These are phyloP conservation scores for Solanum hybrid DNA, from an alignment of 305 asterid genomes.

Conservation along the genomic window DNA sequence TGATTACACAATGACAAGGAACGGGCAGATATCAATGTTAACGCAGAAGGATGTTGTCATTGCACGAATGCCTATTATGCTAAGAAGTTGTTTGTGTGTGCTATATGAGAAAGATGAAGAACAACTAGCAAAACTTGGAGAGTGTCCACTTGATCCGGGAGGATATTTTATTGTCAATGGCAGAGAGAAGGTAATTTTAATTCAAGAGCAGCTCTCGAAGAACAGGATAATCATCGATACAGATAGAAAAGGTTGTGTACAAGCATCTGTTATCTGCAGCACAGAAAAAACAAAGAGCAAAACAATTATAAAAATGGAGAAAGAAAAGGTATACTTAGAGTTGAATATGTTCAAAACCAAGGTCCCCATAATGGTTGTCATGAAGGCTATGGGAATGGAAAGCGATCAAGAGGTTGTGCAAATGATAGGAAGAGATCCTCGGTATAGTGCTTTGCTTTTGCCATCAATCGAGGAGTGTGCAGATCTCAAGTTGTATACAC, in stretches of 20 bases:
- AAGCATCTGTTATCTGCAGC: not conserved
- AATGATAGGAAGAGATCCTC: conserved; percentile 93
- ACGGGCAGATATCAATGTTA: conserved; percentile 9
- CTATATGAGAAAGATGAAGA: conserved; percentile 76
- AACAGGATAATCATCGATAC: conserved; percentile 81
- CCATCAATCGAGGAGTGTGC: conserved; percentile 97
- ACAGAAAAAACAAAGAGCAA: conserved; percentile 26
- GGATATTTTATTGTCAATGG: conserved; percentile 83
- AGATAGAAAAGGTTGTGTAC: conserved; percentile 60
- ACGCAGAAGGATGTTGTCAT: conserved; percentile 42
- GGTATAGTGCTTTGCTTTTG: conserved; percentile 64
- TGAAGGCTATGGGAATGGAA: conserved; percentile 97
- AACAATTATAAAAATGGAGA: not conserved
- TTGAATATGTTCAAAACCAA: conserved; percentile 46
- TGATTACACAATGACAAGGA: conserved; percentile 32
- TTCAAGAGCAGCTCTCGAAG: conserved; percentile 89
- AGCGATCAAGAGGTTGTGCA: conserved; percentile 94
- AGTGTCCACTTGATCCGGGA: conserved; percentile 95
- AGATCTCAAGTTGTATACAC: conserved; percentile 45
- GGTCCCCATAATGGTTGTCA: conserved; percentile 83
- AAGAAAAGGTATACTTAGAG: not conserved
- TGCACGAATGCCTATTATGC: conserved; percentile 88
- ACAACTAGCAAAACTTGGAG: conserved; percentile 66
- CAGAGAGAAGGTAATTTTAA: conserved; percentile 86
- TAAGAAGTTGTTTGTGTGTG: conserved; percentile 59